A percentile compares a stretch with the other conserved stretches of the same genome.
phyloP scores from a whole-genome alignment of 2,329 filamentous ascomycete species.

The Massarina eburnea region DNA sequence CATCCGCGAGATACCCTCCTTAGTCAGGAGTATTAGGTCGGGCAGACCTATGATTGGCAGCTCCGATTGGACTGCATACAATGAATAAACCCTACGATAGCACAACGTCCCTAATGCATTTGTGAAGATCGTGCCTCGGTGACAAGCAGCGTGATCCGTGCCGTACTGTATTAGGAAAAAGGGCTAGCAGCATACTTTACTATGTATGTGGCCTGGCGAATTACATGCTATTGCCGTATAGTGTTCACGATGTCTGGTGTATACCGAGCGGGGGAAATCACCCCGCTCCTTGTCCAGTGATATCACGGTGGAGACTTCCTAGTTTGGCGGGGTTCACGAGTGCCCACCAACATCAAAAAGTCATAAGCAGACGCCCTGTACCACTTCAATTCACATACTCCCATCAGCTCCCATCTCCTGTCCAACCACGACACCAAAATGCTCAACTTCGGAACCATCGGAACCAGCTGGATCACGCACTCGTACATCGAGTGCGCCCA shows the following conservation, averaged over 20 bases:
- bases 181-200: no score
- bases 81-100: not conserved
- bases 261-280: constrained; percentile 3
- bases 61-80: constrained; percentile 2
- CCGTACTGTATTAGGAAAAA: no score
- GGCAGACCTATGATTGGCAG: constrained; percentile 5
- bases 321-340: not conserved
- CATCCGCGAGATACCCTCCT: constrained; percentile 42
- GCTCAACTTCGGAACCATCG: constrained; percentile 51
- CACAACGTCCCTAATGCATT: not conserved
- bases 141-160: no score
- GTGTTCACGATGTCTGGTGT: no score
- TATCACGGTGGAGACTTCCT: not conserved
- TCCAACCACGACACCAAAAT: constrained; percentile 14
- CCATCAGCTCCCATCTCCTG: not conserved
- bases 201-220: no score
- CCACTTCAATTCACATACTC: not conserved
- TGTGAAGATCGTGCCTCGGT: no score
- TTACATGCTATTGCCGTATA: no score
- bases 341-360: constrained; percentile 8
- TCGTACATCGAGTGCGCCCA: constrained; percentile 50
- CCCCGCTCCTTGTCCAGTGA: not conserved
- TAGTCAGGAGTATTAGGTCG: constrained; percentile 26
- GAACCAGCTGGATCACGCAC: constrained; percentile 54
- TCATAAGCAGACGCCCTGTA: not conserved